Conservation (phyloP, 176 grass and related monocot species). For the Phoenix dactylifera region DNA sequence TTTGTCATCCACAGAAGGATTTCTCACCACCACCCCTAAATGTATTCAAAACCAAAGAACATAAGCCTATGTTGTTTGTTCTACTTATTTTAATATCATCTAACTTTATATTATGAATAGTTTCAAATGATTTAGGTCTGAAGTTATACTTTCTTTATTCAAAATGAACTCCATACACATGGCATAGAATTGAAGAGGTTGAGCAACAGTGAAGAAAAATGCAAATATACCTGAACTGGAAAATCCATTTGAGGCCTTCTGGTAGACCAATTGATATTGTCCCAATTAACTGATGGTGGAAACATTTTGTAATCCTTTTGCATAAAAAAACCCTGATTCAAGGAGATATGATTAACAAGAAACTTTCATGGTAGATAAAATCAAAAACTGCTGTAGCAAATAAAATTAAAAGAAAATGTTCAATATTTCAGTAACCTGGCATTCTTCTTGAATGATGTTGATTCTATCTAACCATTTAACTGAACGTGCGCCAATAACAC, state of each 20-base stretch:
- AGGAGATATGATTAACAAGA: conserved; percentile 1
- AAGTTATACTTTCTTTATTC: too few species aligned
- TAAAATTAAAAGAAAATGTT: too few species aligned
- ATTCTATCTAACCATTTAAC: conserved; percentile 55
- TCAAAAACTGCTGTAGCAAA: conserved; percentile 2
- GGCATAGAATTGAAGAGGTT: conserved; percentile 4
- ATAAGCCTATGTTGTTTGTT: too few species aligned
- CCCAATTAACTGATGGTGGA: conserved; percentile 43
- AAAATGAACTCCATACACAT: too few species aligned
- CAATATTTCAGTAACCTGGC: conserved; percentile 15
- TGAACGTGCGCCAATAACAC: conserved; percentile 46
- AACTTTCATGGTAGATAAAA: neutral
- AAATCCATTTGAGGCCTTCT: conserved; percentile 46
- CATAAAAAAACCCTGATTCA: conserved; percentile 43
- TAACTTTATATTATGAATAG: too few species aligned
- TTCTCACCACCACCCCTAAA: too few species aligned
- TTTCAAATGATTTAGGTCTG: too few species aligned
- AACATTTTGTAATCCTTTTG: conserved; percentile 59
- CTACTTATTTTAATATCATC: too few species aligned
- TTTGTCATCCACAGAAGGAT: too few species aligned
- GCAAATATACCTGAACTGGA: conserved; percentile 39
- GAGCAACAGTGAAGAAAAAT: neutral
- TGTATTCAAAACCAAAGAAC: too few species aligned
- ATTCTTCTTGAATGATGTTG: conserved; percentile 38
- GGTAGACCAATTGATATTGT: conserved; percentile 47